phyloP scores from a whole-genome alignment of 441 rosid genomes.

The Euphorbia neoarborescens region DNA sequence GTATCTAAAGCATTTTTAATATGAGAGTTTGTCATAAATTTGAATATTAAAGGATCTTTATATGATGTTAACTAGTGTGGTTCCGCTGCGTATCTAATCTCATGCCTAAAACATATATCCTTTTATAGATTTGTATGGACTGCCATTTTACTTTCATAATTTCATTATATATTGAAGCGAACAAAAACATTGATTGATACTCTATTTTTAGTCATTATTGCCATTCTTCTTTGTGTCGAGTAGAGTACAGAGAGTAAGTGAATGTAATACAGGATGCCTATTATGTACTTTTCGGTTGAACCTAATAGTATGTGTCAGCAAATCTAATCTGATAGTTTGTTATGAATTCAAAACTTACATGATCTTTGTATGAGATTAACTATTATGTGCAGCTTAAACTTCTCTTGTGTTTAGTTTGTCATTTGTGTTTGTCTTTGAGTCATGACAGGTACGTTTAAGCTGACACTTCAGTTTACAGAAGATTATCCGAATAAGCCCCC shows the following conservation, averaged over 20 bases:
- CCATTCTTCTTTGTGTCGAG: neutral
- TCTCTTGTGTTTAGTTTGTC: neutral
- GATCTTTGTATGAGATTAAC: neutral
- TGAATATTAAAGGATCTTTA: too few relatives aligned
- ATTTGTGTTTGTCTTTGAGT: neutral
- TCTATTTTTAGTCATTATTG: neutral
- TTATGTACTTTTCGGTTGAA: neutral
- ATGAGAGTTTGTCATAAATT: too few relatives aligned
- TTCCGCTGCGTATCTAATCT: neutral
- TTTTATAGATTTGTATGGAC: neutral
- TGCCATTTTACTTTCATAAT: neutral
- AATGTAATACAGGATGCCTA: neutral
- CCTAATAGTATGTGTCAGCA: neutral
- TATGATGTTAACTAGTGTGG: too few relatives aligned
- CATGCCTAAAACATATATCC: neutral
- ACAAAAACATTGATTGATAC: too few relatives aligned
- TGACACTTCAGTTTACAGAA: constrained; percentile 56
- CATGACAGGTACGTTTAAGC: constrained; percentile 57
- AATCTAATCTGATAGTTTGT: neutral
- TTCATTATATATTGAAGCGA: neutral
- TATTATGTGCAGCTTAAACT: neutral
- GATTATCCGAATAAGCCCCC: constrained; percentile 78
- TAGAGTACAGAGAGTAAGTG: neutral
- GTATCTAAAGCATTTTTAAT: too few relatives aligned
- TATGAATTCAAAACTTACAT: neutral